Evolutionary conservation across 805 yeast genomes (phyloP).

Genomic region (Ogataea pilisensis): DNA sequence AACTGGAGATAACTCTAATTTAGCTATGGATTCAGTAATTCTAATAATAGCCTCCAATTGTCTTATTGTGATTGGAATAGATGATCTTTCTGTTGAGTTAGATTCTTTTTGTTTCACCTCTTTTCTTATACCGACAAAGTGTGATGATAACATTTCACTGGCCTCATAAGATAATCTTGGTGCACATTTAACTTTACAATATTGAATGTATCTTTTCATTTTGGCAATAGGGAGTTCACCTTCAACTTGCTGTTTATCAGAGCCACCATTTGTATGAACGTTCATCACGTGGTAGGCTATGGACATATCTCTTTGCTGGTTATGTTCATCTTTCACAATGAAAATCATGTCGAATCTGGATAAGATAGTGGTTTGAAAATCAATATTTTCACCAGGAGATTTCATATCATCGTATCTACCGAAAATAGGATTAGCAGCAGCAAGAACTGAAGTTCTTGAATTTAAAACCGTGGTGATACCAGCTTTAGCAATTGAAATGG

Average conservation of each 20-base stretch:
- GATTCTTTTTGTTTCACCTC: slow-evolving; percentile 77
- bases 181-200: slow-evolving; percentile 86
- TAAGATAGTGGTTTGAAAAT: slow-evolving; percentile 92
- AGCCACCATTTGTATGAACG: slow-evolving; percentile 77
- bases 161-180: slow-evolving; percentile 89
- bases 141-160: slow-evolving; percentile 82
- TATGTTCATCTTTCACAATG: slow-evolving; percentile 93
- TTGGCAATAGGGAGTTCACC: slow-evolving; percentile 87
- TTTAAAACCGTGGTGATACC: slow-evolving; percentile 96
- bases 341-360: slow-evolving; percentile 99
- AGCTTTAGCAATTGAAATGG: slow-evolving; percentile 97
- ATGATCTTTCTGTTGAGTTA: slow-evolving; percentile 80
- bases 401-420: slow-evolving; percentile 96
- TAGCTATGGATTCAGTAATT: slow-evolving; percentile 91
- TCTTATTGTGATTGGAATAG: slow-evolving; percentile 96
- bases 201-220: slow-evolving; percentile 89
- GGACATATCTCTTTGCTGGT: slow-evolving; percentile 75
- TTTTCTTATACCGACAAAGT: slow-evolving; percentile 86
- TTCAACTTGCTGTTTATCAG: slow-evolving; percentile 46
- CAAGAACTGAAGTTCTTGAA: slow-evolving; percentile 93
- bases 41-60: slow-evolving; percentile 97
- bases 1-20: slow-evolving; percentile 73
- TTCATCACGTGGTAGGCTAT: slow-evolving; percentile 95
- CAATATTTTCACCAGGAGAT: slow-evolving; percentile 97
- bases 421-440: slow-evolving; percentile 96